Evolutionary conservation across 495 filamentous ascomycete species (phyloP), one percentile per base, ranked within the genome.

Genomic region (Schizothecium vesticola): DNA sequence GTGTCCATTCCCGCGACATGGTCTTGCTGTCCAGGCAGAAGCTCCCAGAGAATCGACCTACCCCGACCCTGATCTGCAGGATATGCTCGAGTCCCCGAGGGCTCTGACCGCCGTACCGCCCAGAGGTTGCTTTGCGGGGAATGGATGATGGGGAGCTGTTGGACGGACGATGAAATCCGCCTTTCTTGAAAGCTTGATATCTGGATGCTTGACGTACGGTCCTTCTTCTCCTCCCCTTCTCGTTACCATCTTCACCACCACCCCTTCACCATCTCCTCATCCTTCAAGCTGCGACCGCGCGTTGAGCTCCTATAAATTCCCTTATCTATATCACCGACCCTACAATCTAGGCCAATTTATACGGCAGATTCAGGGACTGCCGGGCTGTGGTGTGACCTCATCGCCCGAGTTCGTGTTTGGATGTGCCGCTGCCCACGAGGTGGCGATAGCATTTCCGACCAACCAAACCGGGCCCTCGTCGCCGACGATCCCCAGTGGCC

Each of bases 311-410:
- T n/a, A n/a, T 51, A 51, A 28, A 51, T n/a, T 51, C 4, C 19
- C 16, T n/a, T 51, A n/a, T 19, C 43, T 51, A n/a, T 51, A 51
- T n/a, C 43, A 51, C 43, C 31, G 19, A 51, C 43, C 43, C 43
- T n/a, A 33, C 43, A n/a, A 51, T 51, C 19, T 51, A 51, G 16
- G 43, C 43, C 43, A 51, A 51, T 51, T 51, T 51, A 9, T 19
- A n/a, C 43, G 43, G 43, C 43, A 19, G 22, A 59, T 24, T 25
- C 22, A 23, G 58, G 33, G 31, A 55, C 19, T 16, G 9, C 28
- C 59, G 26, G 28, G 31, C 56, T 61, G 65, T 65, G 61, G 55
- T 59, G 72, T 74, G 69, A 74, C 72, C 67, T 74, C 72, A 74
- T 74, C 65, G 51, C 65, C 58, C 56, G 31, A 57, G 31, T 51